Conservation (phyloP, 306 rosid species). For the Ammopiptanthus mongolicus region DNA sequence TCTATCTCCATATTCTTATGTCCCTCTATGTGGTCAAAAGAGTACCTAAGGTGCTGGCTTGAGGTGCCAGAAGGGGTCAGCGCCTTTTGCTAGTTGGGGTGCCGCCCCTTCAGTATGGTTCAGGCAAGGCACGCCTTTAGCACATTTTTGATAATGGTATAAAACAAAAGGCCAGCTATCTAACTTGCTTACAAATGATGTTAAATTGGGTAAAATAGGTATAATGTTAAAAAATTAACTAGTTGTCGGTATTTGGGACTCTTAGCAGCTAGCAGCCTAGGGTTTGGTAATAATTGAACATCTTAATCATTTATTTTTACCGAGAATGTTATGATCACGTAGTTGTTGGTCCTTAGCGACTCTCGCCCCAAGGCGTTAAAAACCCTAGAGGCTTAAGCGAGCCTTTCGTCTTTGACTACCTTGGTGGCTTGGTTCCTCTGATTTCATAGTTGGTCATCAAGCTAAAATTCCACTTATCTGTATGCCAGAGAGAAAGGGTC, state of each 20-base stretch:
- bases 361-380: constrained; percentile 3
- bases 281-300: constrained; percentile 18
- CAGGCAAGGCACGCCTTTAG: not conserved
- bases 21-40: not conserved
- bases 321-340: not conserved
- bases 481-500: constrained; percentile 67
- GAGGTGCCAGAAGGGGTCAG: constrained; percentile 15
- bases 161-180: not conserved
- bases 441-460: constrained; percentile 20
- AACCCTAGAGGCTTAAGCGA: not conserved
- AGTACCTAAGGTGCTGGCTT: not conserved
- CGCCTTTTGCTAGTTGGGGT: not conserved
- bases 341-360: not conserved
- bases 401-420: not conserved
- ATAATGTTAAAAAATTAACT: not conserved
- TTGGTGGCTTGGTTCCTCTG: not conserved
- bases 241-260: not conserved
- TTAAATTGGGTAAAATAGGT: constrained; percentile 18
- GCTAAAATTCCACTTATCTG: constrained; percentile 21
- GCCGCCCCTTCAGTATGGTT: constrained; percentile 16
- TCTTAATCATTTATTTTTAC: not conserved
- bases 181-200: constrained; percentile 10
- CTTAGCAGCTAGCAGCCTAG: constrained; percentile 13
- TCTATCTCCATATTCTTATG: constrained; percentile 15
- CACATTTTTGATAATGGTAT: not conserved